A percentile compares a stretch with the other conserved stretches of the same genome.
These are phyloP conservation scores for Yarrowia divulgata DNA, from an alignment of 805 yeast species.

Conservation along the genomic window DNA sequence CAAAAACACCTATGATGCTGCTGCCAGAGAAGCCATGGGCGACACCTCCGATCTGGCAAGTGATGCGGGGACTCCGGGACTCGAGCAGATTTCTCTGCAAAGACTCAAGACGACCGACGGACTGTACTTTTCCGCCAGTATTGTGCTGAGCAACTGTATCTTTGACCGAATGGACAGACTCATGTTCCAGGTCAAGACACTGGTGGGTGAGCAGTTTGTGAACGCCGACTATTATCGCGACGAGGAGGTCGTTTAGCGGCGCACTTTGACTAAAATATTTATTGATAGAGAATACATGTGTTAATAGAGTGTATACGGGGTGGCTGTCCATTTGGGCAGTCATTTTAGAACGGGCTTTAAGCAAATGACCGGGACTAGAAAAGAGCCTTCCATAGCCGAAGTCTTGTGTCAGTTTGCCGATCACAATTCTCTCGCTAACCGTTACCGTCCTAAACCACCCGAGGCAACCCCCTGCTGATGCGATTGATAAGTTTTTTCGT, in stretches of 20 bases:
- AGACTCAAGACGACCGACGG: constrained; percentile 44
- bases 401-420: too few species aligned
- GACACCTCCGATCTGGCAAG: not conserved
- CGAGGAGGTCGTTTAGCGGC: too few species aligned
- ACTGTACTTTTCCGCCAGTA: constrained; percentile 43
- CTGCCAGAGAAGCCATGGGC: constrained; percentile 23
- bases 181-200: constrained; percentile 47
- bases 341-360: too few species aligned
- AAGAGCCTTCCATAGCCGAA: too few species aligned
- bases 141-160: constrained; percentile 46
- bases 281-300: too few species aligned
- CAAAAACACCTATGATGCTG: not conserved
- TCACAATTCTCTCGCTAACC: too few species aligned
- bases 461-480: not conserved
- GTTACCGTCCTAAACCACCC: too few species aligned
- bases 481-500: not conserved
- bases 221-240: constrained; percentile 42
- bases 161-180: constrained; percentile 50
- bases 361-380: too few species aligned
- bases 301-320: not conserved
- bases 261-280: too few species aligned
- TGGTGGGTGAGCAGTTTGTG: constrained; percentile 51
- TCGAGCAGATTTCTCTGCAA: constrained; percentile 19
- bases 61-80: not conserved
- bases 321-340: too few species aligned